Evolutionary conservation across 371 early-diverging fungal species (phyloP), one percentile per base, ranked within the genome.

Genomic region (Vavraia culicis): DNA sequence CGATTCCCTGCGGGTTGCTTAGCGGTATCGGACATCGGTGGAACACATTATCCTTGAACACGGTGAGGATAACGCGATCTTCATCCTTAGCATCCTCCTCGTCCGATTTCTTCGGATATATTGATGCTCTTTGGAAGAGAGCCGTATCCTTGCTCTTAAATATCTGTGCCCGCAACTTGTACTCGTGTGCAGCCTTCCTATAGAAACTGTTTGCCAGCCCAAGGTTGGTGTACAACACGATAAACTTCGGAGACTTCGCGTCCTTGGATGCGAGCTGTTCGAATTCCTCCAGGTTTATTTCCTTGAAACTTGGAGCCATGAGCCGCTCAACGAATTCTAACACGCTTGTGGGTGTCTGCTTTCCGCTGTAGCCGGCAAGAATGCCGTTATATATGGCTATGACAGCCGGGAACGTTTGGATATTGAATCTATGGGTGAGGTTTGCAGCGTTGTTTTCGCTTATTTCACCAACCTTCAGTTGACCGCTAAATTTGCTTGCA

Each of bases 21-120:
- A 68, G 46, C 31, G 54, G 39, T 23, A 41, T 53, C 23, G 48
- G 43, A 53, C 52, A 67, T 46, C 58, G 42, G 47, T 63, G 64
- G 56, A 69, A 69, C 3, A 36, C 48, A 16, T 61, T 59, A 43
- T 69, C 64, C 43, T 67, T 67, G 40, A 69, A 71, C 14, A 71
- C 72, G 11, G 60, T 43, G 0, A 71, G 52, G 16, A 62, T 46
- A 5, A 66, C 59, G 14, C 45, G 41, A 18, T 60, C 46, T 4
- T 60, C 58, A 11, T 52, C 37, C 7, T 39, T 49, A 21, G 42
- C 15, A 18, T 53, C 9, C 15, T 65, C 46, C 18, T 57, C 51
- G 10, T 8, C 40, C 10, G 40, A 16, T 7, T 52, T 46, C 34
- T 55, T 51, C 42, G 68, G 68, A 43, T 41, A 37, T 19, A 59